Conservation (phyloP, 306 rosid species). For the Arachis stenosperma region DNA sequence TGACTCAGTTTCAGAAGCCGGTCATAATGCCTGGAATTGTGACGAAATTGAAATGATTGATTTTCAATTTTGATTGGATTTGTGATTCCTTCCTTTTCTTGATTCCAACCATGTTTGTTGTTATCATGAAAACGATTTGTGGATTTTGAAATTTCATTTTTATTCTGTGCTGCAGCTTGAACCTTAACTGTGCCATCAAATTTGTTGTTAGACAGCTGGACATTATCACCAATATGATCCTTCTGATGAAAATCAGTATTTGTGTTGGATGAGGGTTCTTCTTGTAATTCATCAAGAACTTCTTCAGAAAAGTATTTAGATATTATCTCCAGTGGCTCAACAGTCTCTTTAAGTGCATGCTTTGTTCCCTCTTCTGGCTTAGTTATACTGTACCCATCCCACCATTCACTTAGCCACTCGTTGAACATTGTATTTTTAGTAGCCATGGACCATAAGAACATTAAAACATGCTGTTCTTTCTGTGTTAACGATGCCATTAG, state of each 20-base stretch:
- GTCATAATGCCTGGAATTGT: slow-evolving; percentile 46
- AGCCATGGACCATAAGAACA: slow-evolving; percentile 78
- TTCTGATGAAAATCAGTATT: slow-evolving; percentile 38
- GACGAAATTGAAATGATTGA: slow-evolving; percentile 39
- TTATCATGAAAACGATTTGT: slow-evolving; percentile 36
- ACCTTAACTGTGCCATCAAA: slow-evolving; percentile 45
- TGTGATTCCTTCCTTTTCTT: slow-evolving; percentile 35
- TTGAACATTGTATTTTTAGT: slow-evolving; percentile 86
- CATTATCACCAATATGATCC: slow-evolving; percentile 45
- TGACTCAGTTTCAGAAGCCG: slow-evolving; percentile 72
- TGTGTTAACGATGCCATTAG: slow-evolving; percentile 76
- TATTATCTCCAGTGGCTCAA: slow-evolving; percentile 75
- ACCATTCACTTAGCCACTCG: slow-evolving; percentile 94
- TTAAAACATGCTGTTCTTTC: slow-evolving; percentile 76
- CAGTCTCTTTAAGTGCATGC: slow-evolving; percentile 47
- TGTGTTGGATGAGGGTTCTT: slow-evolving; percentile 45
- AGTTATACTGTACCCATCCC: slow-evolving; percentile 68
- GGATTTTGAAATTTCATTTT: slow-evolving; percentile 40
- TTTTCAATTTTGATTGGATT: slow-evolving; percentile 27
- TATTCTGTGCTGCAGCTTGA: slow-evolving; percentile 37
- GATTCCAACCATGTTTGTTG: slow-evolving; percentile 41
- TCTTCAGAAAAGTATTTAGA: slow-evolving; percentile 66
- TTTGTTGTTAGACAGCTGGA: slow-evolving; percentile 35
- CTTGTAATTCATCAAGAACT: slow-evolving; percentile 46
- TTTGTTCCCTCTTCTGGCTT: slow-evolving; percentile 55